Base-by-base conservation (phyloP, 495 filamentous ascomycete genomes). In the Tuber magnatum region DNA sequence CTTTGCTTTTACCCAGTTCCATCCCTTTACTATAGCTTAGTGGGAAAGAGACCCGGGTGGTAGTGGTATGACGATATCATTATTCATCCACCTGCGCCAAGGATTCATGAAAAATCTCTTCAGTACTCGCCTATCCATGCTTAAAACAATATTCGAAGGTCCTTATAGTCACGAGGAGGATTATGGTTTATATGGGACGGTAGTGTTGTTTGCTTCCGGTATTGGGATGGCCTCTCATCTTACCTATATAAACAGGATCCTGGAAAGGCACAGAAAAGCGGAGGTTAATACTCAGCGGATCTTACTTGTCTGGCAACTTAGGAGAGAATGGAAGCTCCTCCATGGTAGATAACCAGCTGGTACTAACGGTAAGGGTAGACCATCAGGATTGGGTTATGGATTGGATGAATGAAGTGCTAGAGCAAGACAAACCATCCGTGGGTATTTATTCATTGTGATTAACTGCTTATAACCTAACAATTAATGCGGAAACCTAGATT, bases 71-170 rank as follows among this genome's bases (percentile, higher is more conserved):
- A 81, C 83, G 9, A 80, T 71, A 40, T 74, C 84, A 70, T 69
- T 85, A 24, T 76, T 84, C 44, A 81, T 74, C 39, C 61, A 82
- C 56, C 77, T 82, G 24, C 76, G 78, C 32, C 73, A 74, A 16
- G 83, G 83, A 32, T 85, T 84, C 65, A 85, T 81, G 7, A 79
- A 71, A 44, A 82, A 77, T 69, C 56, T 83, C 3, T n/a, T 46
- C 44, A 46, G 44, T 18, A 46, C 44, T 46, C 44, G 0, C 44
- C 5, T 16, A 46, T 46, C 44, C 5, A 46, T 46, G 44, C 44
- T n/a, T n/a, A n/a, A n/a, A n/a, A n/a, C n/a, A n/a, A n/a, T n/a
- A n/a, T n/a, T n/a, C n/a, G n/a, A n/a, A n/a, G n/a, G n/a, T n/a
- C n/a, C n/a, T n/a, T n/a, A n/a, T n/a, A n/a, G n/a, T n/a, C n/a